Evolutionary conservation across 1,139 yeast genomes (phyloP), one percentile per base, ranked within the genome.

Genomic region (Kodamaea alishanica): DNA sequence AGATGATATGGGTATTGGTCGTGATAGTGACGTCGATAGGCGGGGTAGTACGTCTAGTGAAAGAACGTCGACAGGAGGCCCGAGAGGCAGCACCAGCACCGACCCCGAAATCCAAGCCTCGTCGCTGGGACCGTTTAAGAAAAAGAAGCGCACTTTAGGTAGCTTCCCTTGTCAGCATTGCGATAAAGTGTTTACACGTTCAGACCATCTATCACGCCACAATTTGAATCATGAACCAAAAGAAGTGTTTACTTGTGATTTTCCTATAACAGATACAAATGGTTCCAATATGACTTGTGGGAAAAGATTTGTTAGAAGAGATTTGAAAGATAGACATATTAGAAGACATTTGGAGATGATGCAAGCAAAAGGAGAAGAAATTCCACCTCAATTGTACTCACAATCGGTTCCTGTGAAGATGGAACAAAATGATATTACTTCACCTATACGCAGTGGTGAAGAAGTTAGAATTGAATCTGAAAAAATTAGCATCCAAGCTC

Each of bases 201-300:
- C 70, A 1, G 76, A 70, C 47, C 76, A 70, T 48, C 49, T 70
- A 15, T 61, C 71, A 1, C 48, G 76, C 26, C 76, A 70, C 44
- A 60, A 65, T 44, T 57, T 70, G 40, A 70, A 70, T 46, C 76
- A 70, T 44, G 66, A 64, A 33, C 68, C 71, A 5, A 59, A 59
- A 37, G 57, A 59, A 35, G 61, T 60, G 24, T 59, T 48, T 46
- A 56, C 56, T 27, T 70, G 76, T 51, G 63, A 61, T 27, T 64
- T 54, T 40, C 47, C 58, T 6, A 46, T 61, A 6, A 50, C 40
- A 35, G 64, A 59, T 28, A 51, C 51, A 26, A 61, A 40, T 24
- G 60, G 61, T 6, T 37, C 32, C 31, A 41, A 40, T 11, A 46
- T 55, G 5, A 38, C 46, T 2, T 70, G 75, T 49, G 73, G 70